Percentiles rank a stretch among this genome's conserved stretches.
These are phyloP conservation scores for Cytospora leucostoma DNA, from an alignment of 2,329 filamentous ascomycete species.

Conservation along the genomic window DNA sequence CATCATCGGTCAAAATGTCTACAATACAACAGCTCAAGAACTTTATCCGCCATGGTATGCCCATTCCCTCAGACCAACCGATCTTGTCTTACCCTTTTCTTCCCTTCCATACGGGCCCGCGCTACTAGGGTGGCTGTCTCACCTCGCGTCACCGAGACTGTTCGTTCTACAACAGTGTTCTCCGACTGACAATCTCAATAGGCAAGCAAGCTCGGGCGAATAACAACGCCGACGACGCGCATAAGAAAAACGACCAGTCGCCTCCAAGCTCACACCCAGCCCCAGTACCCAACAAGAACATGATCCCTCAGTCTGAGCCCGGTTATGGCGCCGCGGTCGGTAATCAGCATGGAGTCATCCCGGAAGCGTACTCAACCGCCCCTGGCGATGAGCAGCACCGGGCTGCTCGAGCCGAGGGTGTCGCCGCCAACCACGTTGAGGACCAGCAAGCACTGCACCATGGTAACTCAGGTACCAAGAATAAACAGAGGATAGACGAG, in stretches of 20 bases:
- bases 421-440: conserved; percentile 63
- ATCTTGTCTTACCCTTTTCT: background rate
- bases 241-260: conserved; percentile 55
- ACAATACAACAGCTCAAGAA: conserved; percentile 96
- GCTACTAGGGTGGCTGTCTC: conserved; percentile 3
- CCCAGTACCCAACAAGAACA: conserved; percentile 51
- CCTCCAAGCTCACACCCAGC: conserved; percentile 56
- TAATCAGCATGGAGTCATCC: conserved; percentile 51
- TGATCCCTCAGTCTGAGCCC: conserved; percentile 50
- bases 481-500: conserved; percentile 56
- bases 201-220: conserved; percentile 85
- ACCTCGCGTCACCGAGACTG: background rate
- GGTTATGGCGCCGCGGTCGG: conserved; percentile 41
- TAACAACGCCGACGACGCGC: conserved; percentile 51
- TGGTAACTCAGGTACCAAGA: conserved; percentile 33
- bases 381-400: conserved; percentile 64
- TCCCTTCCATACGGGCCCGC: background rate
- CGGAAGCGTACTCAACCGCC: conserved; percentile 63
- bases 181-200: conserved; percentile 41
- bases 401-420: conserved; percentile 67
- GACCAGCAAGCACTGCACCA: conserved; percentile 56
- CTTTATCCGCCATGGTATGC: conserved; percentile 86
- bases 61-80: conserved; percentile 15
- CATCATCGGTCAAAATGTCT: conserved; percentile 50
- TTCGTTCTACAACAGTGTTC: background rate